phyloP scores from a whole-genome alignment of 495 filamentous ascomycete genomes.

The Aspergillus avenaceus region DNA sequence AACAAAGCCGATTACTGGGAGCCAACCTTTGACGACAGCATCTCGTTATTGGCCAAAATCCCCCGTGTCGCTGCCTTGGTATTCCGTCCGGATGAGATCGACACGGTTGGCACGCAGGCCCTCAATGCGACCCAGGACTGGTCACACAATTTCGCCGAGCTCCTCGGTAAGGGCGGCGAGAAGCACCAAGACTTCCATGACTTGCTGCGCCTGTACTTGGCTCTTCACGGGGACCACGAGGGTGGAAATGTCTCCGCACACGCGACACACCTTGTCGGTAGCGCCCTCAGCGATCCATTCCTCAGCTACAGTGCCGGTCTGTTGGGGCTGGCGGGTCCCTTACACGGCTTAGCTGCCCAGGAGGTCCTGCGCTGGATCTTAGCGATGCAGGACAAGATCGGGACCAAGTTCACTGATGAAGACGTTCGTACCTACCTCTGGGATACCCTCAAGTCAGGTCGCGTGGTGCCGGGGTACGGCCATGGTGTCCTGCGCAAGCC shows the following conservation, averaged over 20 bases:
- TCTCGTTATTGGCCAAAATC: conserved; percentile 90
- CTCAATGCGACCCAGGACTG: conserved; percentile 73
- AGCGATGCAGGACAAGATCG: conserved; percentile 87
- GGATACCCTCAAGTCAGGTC: conserved; percentile 86
- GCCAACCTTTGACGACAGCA: conserved; percentile 93
- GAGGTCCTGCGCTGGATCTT: conserved; percentile 95
- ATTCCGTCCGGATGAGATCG: conserved; percentile 81
- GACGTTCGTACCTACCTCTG: conserved; percentile 88
- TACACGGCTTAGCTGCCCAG: conserved; percentile 94
- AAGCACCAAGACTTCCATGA: conserved; percentile 94
- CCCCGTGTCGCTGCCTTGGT: conserved; percentile 96
- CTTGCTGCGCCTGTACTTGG: conserved; percentile 85
- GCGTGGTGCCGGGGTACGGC: conserved; percentile 95
- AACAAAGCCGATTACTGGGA: conserved; percentile 98
- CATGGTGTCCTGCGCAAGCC: conserved; percentile 97
- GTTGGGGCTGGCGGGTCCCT: conserved; percentile 88
- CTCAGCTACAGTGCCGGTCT: conserved; percentile 94
- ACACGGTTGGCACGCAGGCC: conserved; percentile 47
- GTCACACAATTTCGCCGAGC: conserved; percentile 96
- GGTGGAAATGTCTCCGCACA: conserved; percentile 97
- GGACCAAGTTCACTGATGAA: conserved; percentile 67
- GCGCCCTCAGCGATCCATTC: conserved; percentile 90
- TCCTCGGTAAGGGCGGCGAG: conserved; percentile 85
- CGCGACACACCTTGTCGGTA: conserved; percentile 96
- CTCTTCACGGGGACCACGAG: conserved; percentile 96